Base-by-base conservation (phyloP, 176 grass and related monocot species). In the Triticum timopheevii region DNA sequence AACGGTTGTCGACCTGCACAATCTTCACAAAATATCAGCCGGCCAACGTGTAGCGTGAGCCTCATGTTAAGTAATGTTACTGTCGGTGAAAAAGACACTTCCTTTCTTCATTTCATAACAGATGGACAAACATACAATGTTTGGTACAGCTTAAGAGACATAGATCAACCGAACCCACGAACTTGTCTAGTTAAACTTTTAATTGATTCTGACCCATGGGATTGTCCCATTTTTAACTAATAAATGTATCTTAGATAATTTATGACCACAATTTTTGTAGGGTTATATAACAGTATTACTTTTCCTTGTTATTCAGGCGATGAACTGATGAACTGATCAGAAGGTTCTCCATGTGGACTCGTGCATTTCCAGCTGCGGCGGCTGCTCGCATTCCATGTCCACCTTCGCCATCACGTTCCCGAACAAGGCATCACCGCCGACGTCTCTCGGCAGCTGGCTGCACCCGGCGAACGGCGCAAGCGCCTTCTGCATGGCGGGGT, bases 281-380 rank as follows among this genome's bases (percentile, higher is more conserved):
- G 61, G 22, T n/a, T 20, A 22, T 83, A 77, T 67, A 77, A 45
- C 33, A 22, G 39, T 13, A 19, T 56, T 25, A 38, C 62, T 33
- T 82, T 31, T 38, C 25, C 23, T 65, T 33, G 15, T 77, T 67
- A 66, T 20, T 19, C 47, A 27, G 36, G 2, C 8, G 33, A 74
- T 44, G n/a, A 52, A 2, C 44, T 19, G 73, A 76, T 28, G 23
- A 49, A 24, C 4, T 75, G 16, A 64, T 83, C 74, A 90, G 87
- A 93, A 95, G 45, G 90, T 30, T 87, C 88, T 93, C 93, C 93
- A 95, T 61, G 88, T 81, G 3, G 90, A 47, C 8, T 93, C 93
- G 16, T 90, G 77, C 69, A 91, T 76, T 40, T 36, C 79, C 80
- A 88, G 73, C 64, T 86, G 93, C 81, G 31, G 85, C 80, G 10